These are phyloP conservation scores for Hypoxylon fragiforme DNA, from an alignment of 495 filamentous ascomycete genomes.

Conservation along the genomic window DNA sequence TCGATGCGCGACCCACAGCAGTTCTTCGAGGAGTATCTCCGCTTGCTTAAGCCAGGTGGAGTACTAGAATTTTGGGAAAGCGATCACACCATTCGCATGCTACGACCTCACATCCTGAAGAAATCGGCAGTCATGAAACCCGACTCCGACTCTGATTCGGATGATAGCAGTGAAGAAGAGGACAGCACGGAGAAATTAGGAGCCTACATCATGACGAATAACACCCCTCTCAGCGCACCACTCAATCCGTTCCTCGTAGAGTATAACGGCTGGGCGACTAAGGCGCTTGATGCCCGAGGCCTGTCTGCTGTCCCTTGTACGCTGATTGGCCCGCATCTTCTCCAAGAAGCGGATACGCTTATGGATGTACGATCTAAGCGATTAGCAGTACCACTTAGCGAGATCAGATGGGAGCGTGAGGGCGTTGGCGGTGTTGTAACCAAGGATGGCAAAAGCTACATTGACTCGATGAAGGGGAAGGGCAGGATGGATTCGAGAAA, in stretches of 20 bases:
- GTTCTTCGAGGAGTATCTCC: constrained; percentile 74
- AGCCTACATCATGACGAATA: constrained; percentile 81
- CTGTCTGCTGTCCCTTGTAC: constrained; percentile 80
- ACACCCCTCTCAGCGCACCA: constrained; percentile 74
- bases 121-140: constrained; percentile 55
- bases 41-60: constrained; percentile 77
- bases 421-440: constrained; percentile 59
- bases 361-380: constrained; percentile 70
- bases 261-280: constrained; percentile 81
- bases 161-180: constrained; percentile 57
- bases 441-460: constrained; percentile 56
- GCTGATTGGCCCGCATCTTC: constrained; percentile 70
- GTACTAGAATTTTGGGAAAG: constrained; percentile 86
- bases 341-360: constrained; percentile 78
- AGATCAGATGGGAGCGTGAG: constrained; percentile 87
- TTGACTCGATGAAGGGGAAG: constrained; percentile 45
- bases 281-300: constrained; percentile 71
- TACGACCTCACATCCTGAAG: constrained; percentile 73
- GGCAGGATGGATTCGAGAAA: constrained; percentile 27
- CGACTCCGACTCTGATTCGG: constrained; percentile 42
- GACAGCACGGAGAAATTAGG: constrained; percentile 65
- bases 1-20: constrained; percentile 63
- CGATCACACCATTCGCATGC: constrained; percentile 74
- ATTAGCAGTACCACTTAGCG: constrained; percentile 82
- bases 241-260: constrained; percentile 82